Evolutionary conservation across 78 protist species (phyloP).

Genomic region (Monosiga brevicollis): DNA sequence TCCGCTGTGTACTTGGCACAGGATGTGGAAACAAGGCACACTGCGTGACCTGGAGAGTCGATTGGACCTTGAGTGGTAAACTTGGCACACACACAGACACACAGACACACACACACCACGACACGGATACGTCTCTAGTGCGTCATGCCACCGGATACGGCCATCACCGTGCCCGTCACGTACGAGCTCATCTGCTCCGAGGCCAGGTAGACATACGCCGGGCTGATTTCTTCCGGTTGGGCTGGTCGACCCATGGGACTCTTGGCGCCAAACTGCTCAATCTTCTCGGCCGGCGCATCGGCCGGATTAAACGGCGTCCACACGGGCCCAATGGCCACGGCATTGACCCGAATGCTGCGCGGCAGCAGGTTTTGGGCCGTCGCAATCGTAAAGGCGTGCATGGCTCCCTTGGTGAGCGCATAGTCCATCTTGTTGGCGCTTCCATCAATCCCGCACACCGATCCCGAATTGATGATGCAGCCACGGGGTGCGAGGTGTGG

Average conservation of each 20-base stretch:
- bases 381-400: slow-evolving; percentile 20
- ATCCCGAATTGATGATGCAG: slow-evolving; percentile 17
- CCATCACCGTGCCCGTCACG: too few relatives aligned
- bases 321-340: slow-evolving; percentile 33
- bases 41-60: too few relatives aligned
- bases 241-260: slow-evolving; percentile 2
- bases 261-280: neutral
- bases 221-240: slow-evolving; percentile 13
- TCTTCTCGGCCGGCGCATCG: neutral
- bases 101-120: too few relatives aligned
- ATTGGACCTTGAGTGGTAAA: too few relatives aligned
- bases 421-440: slow-evolving; percentile 1
- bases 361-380: slow-evolving; percentile 16
- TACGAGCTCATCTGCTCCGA: too few relatives aligned
- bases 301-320: slow-evolving; percentile 25
- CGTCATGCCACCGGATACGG: too few relatives aligned
- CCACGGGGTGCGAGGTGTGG: neutral
- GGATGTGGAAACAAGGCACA: too few relatives aligned
- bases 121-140: too few relatives aligned
- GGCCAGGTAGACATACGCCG: slow-evolving; percentile 17
- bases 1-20: too few relatives aligned
- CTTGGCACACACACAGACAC: too few relatives aligned
- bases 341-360: slow-evolving; percentile 26
- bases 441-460: slow-evolving; percentile 12
- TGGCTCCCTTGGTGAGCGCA: slow-evolving; percentile 33